Evolutionary conservation across 2,329 filamentous ascomycete genomes (phyloP).

Genomic region (Xylaria sp.): DNA sequence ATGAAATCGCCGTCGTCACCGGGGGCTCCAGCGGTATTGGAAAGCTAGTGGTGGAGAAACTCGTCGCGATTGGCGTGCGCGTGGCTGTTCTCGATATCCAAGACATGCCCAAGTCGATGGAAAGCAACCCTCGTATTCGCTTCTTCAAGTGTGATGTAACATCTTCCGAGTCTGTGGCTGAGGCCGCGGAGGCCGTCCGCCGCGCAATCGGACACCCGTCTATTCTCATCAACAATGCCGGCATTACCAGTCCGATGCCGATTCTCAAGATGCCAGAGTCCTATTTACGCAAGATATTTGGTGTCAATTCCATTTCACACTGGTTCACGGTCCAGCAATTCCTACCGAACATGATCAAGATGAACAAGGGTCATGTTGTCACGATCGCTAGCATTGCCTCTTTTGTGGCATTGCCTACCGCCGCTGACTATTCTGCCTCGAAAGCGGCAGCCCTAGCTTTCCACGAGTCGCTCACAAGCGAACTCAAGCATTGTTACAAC

Average conservation of each 20-base stretch:
- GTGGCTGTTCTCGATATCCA: constrained; percentile 39
- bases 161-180: constrained; percentile 28
- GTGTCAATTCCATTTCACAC: constrained; percentile 37
- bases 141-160: constrained; percentile 39
- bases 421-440: constrained; percentile 35
- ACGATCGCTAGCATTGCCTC: constrained; percentile 39
- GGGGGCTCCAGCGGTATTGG: constrained; percentile 39
- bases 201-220: constrained; percentile 35
- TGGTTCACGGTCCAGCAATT: constrained; percentile 39
- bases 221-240: constrained; percentile 41
- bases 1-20: constrained; percentile 38
- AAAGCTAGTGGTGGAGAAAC: constrained; percentile 33
- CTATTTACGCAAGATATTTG: constrained; percentile 33
- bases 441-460: constrained; percentile 36
- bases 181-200: constrained; percentile 34
- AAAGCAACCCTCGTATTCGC: constrained; percentile 22
- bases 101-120: constrained; percentile 32
- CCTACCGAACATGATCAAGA: constrained; percentile 38
- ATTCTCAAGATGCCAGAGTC: constrained; percentile 35
- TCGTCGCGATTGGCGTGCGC: constrained; percentile 29
- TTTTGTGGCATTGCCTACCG: constrained; percentile 31
- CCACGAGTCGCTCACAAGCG: constrained; percentile 37
- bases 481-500: constrained; percentile 36
- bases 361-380: constrained; percentile 38
- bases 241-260: constrained; percentile 22